A percentile compares a stretch with the other conserved stretches of the same genome.
Conservation (phyloP, 2,329 filamentous ascomycete species). For the Colletotrichum sp. region DNA sequence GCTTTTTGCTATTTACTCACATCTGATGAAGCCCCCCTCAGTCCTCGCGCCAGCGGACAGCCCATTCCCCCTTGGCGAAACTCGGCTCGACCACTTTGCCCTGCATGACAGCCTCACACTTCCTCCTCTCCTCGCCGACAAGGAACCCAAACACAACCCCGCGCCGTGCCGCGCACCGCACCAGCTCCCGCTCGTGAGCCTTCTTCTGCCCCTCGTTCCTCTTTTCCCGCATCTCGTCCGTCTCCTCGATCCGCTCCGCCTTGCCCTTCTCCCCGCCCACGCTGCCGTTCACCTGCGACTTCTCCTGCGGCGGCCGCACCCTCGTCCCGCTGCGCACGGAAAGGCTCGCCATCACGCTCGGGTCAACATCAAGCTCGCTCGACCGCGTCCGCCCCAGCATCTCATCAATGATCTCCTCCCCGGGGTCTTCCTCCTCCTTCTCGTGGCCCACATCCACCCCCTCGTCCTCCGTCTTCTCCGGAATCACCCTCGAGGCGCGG, state of each 20-base stretch:
- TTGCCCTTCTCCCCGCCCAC: constrained; percentile 60
- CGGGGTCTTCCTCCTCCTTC: neutral
- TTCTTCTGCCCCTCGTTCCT: constrained; percentile 51
- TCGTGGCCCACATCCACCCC: constrained; percentile 37
- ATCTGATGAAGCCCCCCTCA: neutral
- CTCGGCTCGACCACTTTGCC: constrained; percentile 63
- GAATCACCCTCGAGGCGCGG: constrained; percentile 42
- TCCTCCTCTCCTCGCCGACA: constrained; percentile 34
- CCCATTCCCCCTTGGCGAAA: constrained; percentile 67
- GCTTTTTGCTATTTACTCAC: neutral
- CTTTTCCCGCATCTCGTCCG: constrained; percentile 54
- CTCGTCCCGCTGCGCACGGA: constrained; percentile 41
- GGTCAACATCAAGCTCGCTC: constrained; percentile 52
- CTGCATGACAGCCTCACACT: constrained; percentile 65
- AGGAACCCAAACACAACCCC: constrained; percentile 61
- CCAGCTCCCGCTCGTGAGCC: constrained; percentile 58
- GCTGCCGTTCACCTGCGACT: constrained; percentile 60
- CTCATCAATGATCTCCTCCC: constrained; percentile 12
- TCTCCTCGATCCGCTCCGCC: constrained; percentile 57
- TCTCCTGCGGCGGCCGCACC: constrained; percentile 37
- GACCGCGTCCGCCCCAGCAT: neutral
- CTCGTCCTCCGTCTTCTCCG: constrained; percentile 21
- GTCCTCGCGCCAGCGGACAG: constrained; percentile 58
- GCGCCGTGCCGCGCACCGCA: constrained; percentile 67
- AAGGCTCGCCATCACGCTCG: constrained; percentile 38